A percentile compares a stretch with the other conserved stretches of the same genome.
Conservation (phyloP, 768 basidiomycete genomes). For the Pulveroboletus sp. region DNA sequence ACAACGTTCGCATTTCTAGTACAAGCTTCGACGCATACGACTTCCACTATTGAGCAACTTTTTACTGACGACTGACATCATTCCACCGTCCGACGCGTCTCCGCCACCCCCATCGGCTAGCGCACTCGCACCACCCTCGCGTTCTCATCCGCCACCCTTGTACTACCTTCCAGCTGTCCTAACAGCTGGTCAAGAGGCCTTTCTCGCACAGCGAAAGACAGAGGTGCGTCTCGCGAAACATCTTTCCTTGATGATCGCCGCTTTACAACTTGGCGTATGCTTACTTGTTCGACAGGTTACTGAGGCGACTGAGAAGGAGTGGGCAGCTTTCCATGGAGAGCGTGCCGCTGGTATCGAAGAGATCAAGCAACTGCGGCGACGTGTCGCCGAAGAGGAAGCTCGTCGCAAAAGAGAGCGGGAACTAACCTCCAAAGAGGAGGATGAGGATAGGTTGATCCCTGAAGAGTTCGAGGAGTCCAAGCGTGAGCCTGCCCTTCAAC, state of each 20-base stretch:
- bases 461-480: slow-evolving; percentile 21
- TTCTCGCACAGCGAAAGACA: slow-evolving; percentile 54
- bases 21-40: slow-evolving; percentile 67
- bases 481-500: slow-evolving; percentile 15
- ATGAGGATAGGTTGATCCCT: slow-evolving; percentile 33
- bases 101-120: slow-evolving; percentile 26
- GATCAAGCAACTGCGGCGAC: slow-evolving; percentile 54
- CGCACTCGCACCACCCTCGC: slow-evolving; percentile 45
- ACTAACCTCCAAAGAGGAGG: slow-evolving; percentile 29
- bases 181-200: slow-evolving; percentile 63
- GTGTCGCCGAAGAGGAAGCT: slow-evolving; percentile 62
- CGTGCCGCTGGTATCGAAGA: slow-evolving; percentile 55
- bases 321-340: slow-evolving; percentile 59
- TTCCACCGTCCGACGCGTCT: slow-evolving; percentile 38
- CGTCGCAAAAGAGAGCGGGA: slow-evolving; percentile 41
- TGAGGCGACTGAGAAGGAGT: slow-evolving; percentile 64
- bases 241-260: background rate
- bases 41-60: slow-evolving; percentile 73
- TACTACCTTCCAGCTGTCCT: slow-evolving; percentile 74
- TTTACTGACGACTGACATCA: slow-evolving; percentile 66
- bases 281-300: slow-evolving; percentile 40
- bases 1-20: slow-evolving; percentile 36
- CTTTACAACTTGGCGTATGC: background rate
- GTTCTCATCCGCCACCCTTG: slow-evolving; percentile 70
- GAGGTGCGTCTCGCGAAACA: slow-evolving; percentile 41